A percentile compares a stretch with the other conserved stretches of the same genome.
Evolutionary conservation across 208 protist genomes (phyloP).

Genomic region (Trichomonas tenax): DNA sequence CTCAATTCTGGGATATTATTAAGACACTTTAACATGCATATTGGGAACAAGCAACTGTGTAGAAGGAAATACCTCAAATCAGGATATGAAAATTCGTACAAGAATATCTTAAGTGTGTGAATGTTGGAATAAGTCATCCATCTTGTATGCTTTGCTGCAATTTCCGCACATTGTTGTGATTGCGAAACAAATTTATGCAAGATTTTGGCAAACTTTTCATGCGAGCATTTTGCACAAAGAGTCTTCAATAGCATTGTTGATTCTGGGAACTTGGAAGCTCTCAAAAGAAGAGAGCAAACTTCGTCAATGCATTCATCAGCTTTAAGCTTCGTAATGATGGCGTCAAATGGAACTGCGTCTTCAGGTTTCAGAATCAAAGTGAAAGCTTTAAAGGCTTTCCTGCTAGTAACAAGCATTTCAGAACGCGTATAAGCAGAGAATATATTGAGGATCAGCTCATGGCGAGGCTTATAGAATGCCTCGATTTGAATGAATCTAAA

Average conservation of each 20-base stretch:
- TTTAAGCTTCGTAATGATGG: not conserved
- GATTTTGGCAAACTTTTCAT: not conserved
- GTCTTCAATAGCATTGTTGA: not conserved
- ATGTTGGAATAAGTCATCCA: not conserved
- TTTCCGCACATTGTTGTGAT: not conserved
- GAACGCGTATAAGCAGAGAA: not conserved
- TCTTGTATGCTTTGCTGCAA: not conserved
- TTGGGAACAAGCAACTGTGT: not conserved
- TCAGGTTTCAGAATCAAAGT: not conserved
- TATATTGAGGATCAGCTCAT: not conserved
- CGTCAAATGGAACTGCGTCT: not conserved
- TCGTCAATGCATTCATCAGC: not conserved
- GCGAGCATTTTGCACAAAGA: not conserved
- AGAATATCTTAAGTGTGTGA: not conserved
- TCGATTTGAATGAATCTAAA: not conserved
- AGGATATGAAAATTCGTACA: not conserved
- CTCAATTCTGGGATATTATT: not conserved
- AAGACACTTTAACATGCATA: not conserved
- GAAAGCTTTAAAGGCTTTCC: not conserved
- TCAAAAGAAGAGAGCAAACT: not conserved
- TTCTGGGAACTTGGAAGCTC: not conserved
- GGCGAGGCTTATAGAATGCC: not conserved
- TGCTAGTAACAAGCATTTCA: not conserved
- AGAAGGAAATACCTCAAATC: not conserved
- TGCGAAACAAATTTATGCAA: not conserved